Evolutionary conservation across 2,329 filamentous ascomycete species (phyloP).

Genomic region (Paramyrothecium sp.): DNA sequence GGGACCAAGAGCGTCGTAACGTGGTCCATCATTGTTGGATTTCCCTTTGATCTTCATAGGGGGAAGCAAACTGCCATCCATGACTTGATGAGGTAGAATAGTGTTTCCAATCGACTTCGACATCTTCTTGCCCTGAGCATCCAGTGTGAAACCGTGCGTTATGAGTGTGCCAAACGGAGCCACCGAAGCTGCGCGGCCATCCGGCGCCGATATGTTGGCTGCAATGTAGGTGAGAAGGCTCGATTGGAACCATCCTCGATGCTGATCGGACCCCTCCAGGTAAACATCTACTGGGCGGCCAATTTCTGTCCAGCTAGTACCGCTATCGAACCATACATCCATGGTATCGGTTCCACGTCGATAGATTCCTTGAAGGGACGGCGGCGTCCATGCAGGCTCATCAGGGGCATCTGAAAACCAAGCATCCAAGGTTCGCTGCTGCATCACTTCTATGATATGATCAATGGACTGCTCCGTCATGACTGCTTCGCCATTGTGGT

Average conservation of each 20-base stretch:
- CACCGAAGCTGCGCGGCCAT: constrained; percentile 18
- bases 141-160: constrained; percentile 93
- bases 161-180: constrained; percentile 86
- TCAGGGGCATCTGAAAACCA: constrained; percentile 87
- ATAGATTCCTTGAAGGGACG: constrained; percentile 60
- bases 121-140: constrained; percentile 93
- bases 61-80: constrained; percentile 76
- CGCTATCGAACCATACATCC: constrained; percentile 99
- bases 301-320: constrained; percentile 80
- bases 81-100: constrained; percentile 77
- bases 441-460: constrained; percentile 79
- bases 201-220: constrained; percentile 42
- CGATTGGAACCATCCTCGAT: constrained; percentile 98
- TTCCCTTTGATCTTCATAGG: constrained; percentile 64
- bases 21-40: constrained; percentile 17
- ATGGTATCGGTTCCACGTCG: constrained; percentile 88
- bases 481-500: constrained; percentile 69
- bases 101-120: constrained; percentile 95
- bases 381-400: constrained; percentile 75
- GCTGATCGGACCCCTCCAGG: constrained; percentile 92
- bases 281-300: constrained; percentile 73
- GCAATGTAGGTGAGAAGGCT: constrained; percentile 86
- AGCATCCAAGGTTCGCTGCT: constrained; percentile 77
- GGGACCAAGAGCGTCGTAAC: constrained; percentile 73
- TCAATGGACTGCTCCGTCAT: constrained; percentile 76